Evolutionary conservation across 2,329 filamentous ascomycete species (phyloP).

Genomic region (Tothia fuscella): DNA sequence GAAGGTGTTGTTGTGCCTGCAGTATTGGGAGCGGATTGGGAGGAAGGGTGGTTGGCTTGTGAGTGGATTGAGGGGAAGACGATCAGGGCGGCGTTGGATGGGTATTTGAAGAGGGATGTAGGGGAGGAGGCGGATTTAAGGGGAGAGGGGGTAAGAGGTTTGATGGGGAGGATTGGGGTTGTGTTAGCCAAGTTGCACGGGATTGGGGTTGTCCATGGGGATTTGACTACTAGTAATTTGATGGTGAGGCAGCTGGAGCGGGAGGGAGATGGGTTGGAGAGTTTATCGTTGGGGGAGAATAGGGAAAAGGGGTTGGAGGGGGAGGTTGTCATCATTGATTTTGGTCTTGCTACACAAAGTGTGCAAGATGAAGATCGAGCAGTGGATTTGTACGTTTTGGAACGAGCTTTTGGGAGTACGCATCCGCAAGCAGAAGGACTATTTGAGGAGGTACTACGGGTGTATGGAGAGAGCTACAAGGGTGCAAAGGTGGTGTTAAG

Average conservation of each 20-base stretch:
- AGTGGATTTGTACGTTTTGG: slow-evolving; percentile 90
- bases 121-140: slow-evolving; percentile 17
- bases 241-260: slow-evolving; percentile 48
- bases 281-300: background rate
- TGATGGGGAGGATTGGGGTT: slow-evolving; percentile 60
- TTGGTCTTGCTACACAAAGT: slow-evolving; percentile 76
- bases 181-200: slow-evolving; percentile 68
- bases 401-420: slow-evolving; percentile 87
- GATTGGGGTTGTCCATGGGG: slow-evolving; percentile 82
- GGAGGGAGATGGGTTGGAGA: slow-evolving; percentile 11
- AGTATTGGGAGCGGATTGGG: slow-evolving; percentile 58
- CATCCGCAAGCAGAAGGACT: slow-evolving; percentile 74
- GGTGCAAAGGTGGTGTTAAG: slow-evolving; percentile 63
- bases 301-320: slow-evolving; percentile 37
- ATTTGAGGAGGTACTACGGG: slow-evolving; percentile 60
- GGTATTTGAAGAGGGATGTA: slow-evolving; percentile 42
- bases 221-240: slow-evolving; percentile 94
- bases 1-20: slow-evolving; percentile 75
- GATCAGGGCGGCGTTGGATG: slow-evolving; percentile 57
- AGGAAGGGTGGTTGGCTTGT: slow-evolving; percentile 46
- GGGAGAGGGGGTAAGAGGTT: slow-evolving; percentile 35
- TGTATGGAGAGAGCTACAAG: slow-evolving; percentile 65
- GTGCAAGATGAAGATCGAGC: slow-evolving; percentile 82
- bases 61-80: slow-evolving; percentile 46
- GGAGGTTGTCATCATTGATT: slow-evolving; percentile 84